Conservation (phyloP, 805 yeast species). For the Scheffersomyces coipomensis region DNA sequence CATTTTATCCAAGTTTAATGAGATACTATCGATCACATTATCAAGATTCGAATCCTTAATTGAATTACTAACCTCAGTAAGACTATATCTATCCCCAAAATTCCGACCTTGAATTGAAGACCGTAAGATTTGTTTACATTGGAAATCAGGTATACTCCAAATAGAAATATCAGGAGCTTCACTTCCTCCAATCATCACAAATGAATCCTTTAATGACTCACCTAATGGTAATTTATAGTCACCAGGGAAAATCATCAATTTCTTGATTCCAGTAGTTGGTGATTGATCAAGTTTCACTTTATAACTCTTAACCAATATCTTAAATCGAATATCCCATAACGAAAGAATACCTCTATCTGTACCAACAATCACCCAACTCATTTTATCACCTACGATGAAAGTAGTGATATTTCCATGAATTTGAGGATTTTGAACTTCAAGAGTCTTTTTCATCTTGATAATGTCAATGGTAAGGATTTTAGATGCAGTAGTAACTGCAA, state of each 20-base stretch:
- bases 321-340: slow-evolving; percentile 81
- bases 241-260: slow-evolving; percentile 44
- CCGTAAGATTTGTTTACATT: slow-evolving; percentile 44
- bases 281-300: slow-evolving; percentile 36
- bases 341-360: slow-evolving; percentile 71
- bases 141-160: slow-evolving; percentile 71
- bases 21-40: slow-evolving; percentile 14
- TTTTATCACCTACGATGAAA: slow-evolving; percentile 52
- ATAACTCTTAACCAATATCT: slow-evolving; percentile 59
- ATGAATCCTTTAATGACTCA: slow-evolving; percentile 1
- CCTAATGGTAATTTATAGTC: slow-evolving; percentile 20
- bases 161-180: slow-evolving; percentile 51
- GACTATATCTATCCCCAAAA: slow-evolving; percentile 18
- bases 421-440: slow-evolving; percentile 51
- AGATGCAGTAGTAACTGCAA: slow-evolving; percentile 53
- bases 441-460: slow-evolving; percentile 46
- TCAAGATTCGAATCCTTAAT: slow-evolving; percentile 12
- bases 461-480: slow-evolving; percentile 57
- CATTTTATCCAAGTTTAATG: slow-evolving; percentile 5
- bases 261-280: slow-evolving; percentile 29
- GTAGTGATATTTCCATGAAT: slow-evolving; percentile 66
- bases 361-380: slow-evolving; percentile 71
- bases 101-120: not conserved
- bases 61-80: slow-evolving; percentile 19
- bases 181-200: slow-evolving; percentile 9